phyloP scores from a whole-genome alignment of 2,329 filamentous ascomycete genomes.

The Aspergillus eucalypticola region DNA sequence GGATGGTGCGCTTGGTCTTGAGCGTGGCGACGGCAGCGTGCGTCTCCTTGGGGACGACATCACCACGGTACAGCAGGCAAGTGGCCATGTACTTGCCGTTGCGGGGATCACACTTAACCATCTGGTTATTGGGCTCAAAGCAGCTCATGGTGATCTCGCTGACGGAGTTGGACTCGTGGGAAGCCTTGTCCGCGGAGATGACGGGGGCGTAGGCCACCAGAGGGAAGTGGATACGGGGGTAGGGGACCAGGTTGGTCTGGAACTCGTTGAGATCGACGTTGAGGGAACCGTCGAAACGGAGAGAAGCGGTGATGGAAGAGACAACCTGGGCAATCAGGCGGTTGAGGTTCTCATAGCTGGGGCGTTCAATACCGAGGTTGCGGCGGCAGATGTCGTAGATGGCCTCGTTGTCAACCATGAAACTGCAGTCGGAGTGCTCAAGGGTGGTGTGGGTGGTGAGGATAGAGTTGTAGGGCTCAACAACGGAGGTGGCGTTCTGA shows the following conservation, averaged over 20 bases:
- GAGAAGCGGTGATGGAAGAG: conserved; percentile 95
- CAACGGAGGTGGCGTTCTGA: conserved; percentile 93
- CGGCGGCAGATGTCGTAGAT: conserved; percentile 99
- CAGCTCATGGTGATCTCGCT: conserved; percentile 98
- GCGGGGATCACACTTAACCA: conserved; percentile 99
- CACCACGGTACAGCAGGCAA: conserved; percentile 95
- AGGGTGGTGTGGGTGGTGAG: conserved; percentile 98
- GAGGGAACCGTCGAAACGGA: conserved; percentile 96
- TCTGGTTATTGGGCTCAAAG: conserved; percentile 99
- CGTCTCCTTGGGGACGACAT: conserved; percentile 95
- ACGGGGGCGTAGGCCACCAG: conserved; percentile 95
- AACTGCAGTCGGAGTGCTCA: conserved; percentile 99
- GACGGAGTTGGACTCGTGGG: conserved; percentile 97
- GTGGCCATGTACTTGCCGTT: conserved; percentile 99
- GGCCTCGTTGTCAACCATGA: conserved; percentile 99
- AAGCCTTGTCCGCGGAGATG: conserved; percentile 90
- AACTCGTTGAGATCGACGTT: conserved; percentile 99
- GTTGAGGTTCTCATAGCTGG: conserved; percentile 98
- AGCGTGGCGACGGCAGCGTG: conserved; percentile 90
- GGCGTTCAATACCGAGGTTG: conserved; percentile 95
- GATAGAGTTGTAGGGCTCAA: conserved; percentile 99
- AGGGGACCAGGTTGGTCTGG: conserved; percentile 99
- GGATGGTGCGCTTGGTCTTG: conserved; percentile 99
- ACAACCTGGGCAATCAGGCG: conserved; percentile 98
- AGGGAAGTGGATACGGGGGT: conserved; percentile 99